phyloP scores from a whole-genome alignment of 129 eudicot species.

The Ambrosia trifida region DNA sequence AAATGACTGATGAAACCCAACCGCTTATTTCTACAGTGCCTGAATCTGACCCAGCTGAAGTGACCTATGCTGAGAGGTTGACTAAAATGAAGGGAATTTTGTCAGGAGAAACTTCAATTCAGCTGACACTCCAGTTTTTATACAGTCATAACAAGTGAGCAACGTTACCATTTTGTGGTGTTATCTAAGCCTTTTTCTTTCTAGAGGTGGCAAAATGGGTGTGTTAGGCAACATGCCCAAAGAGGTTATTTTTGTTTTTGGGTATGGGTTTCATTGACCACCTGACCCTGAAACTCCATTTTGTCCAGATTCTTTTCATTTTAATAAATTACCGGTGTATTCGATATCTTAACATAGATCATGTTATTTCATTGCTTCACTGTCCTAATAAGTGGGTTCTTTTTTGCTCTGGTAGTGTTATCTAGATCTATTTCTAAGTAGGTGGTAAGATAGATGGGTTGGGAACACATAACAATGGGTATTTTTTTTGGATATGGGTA shows the following conservation, averaged over 20 bases:
- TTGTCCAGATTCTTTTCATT: not conserved
- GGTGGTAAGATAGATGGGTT: not conserved
- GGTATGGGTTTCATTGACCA: not conserved
- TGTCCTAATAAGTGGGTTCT: not conserved
- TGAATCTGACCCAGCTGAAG: slow-evolving; percentile 66
- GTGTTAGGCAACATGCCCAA: not conserved
- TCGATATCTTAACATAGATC: not conserved
- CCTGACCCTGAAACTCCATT: not conserved
- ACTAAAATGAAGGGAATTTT: slow-evolving; percentile 76
- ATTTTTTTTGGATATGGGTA: not conserved
- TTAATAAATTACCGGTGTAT: not conserved
- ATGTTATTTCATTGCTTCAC: not conserved
- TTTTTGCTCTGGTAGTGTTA: not conserved
- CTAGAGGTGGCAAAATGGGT: not conserved
- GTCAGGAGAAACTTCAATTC: slow-evolving; percentile 96
- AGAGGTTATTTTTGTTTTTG: not conserved
- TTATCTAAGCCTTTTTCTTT: not conserved
- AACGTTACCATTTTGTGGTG: slow-evolving; percentile 9
- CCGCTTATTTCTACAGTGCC: slow-evolving; percentile 33
- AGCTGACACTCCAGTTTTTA: slow-evolving; percentile 82
- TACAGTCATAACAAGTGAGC: slow-evolving; percentile 96
- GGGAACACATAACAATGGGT: not conserved
- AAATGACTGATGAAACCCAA: slow-evolving; percentile 74
- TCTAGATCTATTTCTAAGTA: not conserved
- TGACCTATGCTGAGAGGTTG: slow-evolving; percentile 72